Percentiles rank a stretch among this genome's conserved stretches.
phyloP scores from a whole-genome alignment of 169 alveolate genomes.

The Toxoplasma gondii region DNA sequence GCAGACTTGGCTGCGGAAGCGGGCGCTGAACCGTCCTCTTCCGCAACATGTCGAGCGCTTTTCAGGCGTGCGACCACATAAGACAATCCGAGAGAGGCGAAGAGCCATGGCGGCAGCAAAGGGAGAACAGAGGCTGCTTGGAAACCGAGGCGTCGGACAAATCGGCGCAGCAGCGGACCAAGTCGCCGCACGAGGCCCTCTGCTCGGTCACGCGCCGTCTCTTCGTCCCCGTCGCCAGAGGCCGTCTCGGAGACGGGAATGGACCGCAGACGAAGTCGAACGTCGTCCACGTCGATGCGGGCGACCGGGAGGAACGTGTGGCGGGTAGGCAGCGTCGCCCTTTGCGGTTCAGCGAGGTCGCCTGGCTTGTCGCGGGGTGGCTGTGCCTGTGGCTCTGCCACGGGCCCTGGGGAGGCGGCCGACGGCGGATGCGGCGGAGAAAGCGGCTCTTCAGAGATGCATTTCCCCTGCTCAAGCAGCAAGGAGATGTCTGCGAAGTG shows the following conservation, averaged over 20 bases:
- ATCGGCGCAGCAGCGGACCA: background rate
- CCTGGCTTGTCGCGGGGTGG: background rate
- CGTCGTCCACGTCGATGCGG: slow-evolving; percentile 1
- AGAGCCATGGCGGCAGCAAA: background rate
- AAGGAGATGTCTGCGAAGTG: slow-evolving; percentile 13
- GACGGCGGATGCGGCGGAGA: background rate
- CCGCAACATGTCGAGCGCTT: too few relatives aligned
- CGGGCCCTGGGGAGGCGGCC: too few relatives aligned
- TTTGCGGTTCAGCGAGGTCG: background rate
- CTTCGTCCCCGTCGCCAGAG: background rate
- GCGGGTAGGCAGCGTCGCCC: background rate
- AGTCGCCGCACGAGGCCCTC: too few relatives aligned
- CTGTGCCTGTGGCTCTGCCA: background rate
- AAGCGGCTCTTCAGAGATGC: background rate
- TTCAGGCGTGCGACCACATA: background rate
- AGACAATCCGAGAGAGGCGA: background rate
- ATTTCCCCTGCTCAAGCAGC: slow-evolving; percentile 12
- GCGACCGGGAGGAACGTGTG: background rate
- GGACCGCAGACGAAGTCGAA: background rate
- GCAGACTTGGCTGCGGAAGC: too few relatives aligned
- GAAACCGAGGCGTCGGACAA: background rate
- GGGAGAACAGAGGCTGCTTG: background rate
- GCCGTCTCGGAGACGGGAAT: background rate
- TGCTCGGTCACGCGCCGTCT: too few relatives aligned
- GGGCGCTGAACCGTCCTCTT: too few relatives aligned